A percentile compares a stretch with the other conserved stretches of the same genome.
Conservation (phyloP, 2,329 filamentous ascomycete genomes). For the Botrytis cinerea region DNA sequence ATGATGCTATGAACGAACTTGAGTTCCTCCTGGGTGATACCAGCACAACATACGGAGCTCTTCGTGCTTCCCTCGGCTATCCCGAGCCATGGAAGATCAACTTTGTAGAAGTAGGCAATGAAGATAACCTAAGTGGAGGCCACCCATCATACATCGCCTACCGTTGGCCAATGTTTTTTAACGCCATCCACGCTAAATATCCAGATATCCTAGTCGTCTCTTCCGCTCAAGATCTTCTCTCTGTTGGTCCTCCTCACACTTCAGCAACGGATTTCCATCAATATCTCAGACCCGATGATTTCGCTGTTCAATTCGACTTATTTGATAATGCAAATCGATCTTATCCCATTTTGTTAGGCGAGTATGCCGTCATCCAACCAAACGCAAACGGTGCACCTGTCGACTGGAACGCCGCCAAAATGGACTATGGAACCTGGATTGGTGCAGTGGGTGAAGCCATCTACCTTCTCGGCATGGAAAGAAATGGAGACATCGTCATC, state of each 20-base stretch:
- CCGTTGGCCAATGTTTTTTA: conserved; percentile 51
- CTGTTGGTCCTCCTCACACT: conserved; percentile 9
- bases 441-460: conserved; percentile 38
- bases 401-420: conserved; percentile 21
- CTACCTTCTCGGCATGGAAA: conserved; percentile 35
- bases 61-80: conserved; percentile 52
- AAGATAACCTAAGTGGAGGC: conserved; percentile 51
- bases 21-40: conserved; percentile 52
- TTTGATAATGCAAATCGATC: conserved; percentile 32
- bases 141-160: conserved; percentile 42
- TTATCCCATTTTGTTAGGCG: conserved; percentile 35
- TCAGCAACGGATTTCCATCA: conserved; percentile 35
- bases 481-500: conserved; percentile 36
- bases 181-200: conserved; percentile 46
- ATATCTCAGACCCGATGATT: conserved; percentile 35
- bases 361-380: conserved; percentile 37
- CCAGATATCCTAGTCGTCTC: conserved; percentile 50
- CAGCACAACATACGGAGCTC: conserved; percentile 49
- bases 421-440: conserved; percentile 34
- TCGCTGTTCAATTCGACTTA: conserved; percentile 31
- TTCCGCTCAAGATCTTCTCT: conserved; percentile 32
- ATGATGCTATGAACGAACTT: conserved; percentile 53
- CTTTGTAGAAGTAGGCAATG: conserved; percentile 54
- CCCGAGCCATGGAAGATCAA: conserved; percentile 52
- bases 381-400: conserved; percentile 28